These are phyloP conservation scores for Salvia splendens DNA, from an alignment of 257 asterid species.

Conservation along the genomic window DNA sequence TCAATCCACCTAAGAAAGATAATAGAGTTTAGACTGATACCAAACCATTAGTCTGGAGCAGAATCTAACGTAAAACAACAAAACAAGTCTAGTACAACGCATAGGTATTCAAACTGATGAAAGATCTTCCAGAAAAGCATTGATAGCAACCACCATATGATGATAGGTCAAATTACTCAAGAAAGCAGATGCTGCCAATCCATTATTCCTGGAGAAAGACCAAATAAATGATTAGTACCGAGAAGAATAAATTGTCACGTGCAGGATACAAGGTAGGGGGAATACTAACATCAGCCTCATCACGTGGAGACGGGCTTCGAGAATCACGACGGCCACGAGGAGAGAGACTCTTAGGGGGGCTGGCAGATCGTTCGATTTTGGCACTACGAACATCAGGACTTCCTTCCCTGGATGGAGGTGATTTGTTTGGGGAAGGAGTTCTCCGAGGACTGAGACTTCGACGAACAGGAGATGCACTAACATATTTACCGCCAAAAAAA, in stretches of 20 bases:
- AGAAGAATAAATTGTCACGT: neutral
- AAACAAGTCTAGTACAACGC: constrained; percentile 45
- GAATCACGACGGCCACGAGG: constrained; percentile 68
- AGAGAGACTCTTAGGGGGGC: constrained; percentile 65
- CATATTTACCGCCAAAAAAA: constrained; percentile 14
- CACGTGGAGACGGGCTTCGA: constrained; percentile 62
- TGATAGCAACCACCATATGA: constrained; percentile 52
- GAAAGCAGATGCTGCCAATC: constrained; percentile 28
- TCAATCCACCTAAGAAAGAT: constrained; percentile 21
- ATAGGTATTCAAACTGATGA: constrained; percentile 55
- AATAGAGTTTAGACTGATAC: constrained; percentile 27
- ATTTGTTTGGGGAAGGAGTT: constrained; percentile 67
- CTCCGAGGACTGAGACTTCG: constrained; percentile 70
- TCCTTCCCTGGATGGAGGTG: constrained; percentile 56
- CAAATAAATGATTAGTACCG: constrained; percentile 1
- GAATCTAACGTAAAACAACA: constrained; percentile 32
- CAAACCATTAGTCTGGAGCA: constrained; percentile 38
- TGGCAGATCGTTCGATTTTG: constrained; percentile 49
- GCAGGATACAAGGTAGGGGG: neutral
- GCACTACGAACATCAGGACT: constrained; percentile 58
- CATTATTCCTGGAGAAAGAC: constrained; percentile 44
- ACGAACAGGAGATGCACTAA: constrained; percentile 79
- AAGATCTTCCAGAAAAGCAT: constrained; percentile 33
- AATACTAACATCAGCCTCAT: constrained; percentile 79
- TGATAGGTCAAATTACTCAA: constrained; percentile 37